phyloP scores from a whole-genome alignment of 495 filamentous ascomycete species.

The Lasiosphaeriaceae sp. region DNA sequence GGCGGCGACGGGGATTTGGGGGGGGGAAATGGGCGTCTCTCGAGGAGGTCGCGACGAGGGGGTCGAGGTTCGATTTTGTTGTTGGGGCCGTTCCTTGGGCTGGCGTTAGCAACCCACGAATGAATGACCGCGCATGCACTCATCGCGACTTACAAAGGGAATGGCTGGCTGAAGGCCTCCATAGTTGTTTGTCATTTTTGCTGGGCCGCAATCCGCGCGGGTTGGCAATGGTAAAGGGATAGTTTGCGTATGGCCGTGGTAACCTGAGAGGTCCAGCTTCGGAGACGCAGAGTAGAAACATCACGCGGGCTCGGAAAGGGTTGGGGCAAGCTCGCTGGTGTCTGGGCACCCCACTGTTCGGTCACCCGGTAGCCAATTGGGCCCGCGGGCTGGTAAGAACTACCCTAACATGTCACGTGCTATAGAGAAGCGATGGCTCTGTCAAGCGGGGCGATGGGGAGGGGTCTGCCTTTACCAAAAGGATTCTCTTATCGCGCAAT shows the following conservation, averaged over 20 bases:
- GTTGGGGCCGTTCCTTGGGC: not conserved
- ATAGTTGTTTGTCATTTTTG: not conserved
- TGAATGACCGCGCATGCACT: no score
- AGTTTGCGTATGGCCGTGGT: not conserved
- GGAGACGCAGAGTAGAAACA: no score
- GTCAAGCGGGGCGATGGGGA: no score
- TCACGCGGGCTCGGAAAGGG: no score
- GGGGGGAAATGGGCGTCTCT: conserved; percentile 21
- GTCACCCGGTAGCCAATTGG: no score
- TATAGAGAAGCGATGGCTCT: no score
- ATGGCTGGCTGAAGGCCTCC: not conserved
- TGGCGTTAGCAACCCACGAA: not conserved
- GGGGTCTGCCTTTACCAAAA: no score
- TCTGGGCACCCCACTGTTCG: no score
- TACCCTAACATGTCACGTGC: no score
- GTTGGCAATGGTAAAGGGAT: not conserved
- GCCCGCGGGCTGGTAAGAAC: no score
- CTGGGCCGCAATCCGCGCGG: not conserved
- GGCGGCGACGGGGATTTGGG: conserved; percentile 9
- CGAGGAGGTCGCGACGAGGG: not conserved
- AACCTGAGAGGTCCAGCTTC: not conserved
- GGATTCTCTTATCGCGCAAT: no score
- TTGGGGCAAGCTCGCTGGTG: no score
- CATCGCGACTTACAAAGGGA: not conserved
- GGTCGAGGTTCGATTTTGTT: not conserved